Evolutionary conservation across 164 flowering plant genomes (phyloP).

Genomic region (Macadamia tetraphylla): DNA sequence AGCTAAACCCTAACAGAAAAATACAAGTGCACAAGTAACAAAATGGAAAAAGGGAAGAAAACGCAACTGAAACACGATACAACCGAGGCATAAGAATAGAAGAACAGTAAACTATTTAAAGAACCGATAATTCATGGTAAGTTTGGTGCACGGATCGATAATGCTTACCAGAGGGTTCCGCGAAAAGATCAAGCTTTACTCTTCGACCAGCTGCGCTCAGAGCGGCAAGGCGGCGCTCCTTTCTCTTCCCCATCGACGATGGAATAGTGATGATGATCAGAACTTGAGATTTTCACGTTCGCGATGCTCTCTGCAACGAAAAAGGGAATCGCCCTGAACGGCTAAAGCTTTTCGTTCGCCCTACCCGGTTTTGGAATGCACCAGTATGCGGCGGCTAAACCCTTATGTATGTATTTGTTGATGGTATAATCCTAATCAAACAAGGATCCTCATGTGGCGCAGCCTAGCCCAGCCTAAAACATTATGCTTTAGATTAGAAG

Average conservation of each 20-base stretch:
- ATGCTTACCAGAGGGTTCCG: not conserved
- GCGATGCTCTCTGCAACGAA: no score
- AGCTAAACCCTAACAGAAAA: not conserved
- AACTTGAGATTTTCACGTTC: not conserved
- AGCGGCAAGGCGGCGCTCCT: slow-evolving; percentile 70
- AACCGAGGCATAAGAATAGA: not conserved
- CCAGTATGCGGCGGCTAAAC: no score
- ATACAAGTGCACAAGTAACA: no score
- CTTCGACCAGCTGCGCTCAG: slow-evolving; percentile 56
- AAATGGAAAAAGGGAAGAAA: not conserved
- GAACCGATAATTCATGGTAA: not conserved
- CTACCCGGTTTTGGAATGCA: no score
- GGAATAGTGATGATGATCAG: not conserved
- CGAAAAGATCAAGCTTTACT: not conserved
- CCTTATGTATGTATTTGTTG: no score
- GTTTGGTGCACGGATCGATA: not conserved
- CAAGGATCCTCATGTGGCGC: no score
- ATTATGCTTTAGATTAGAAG: no score
- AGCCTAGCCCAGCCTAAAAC: no score
- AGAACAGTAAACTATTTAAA: not conserved
- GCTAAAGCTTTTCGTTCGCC: no score
- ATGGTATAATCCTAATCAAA: no score
- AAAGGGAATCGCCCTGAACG: no score
- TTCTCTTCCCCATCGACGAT: slow-evolving; percentile 67
- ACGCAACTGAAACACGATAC: not conserved